Evolutionary conservation across 345 rosid species (phyloP).

Genomic region (Bruguiera sexangula): DNA sequence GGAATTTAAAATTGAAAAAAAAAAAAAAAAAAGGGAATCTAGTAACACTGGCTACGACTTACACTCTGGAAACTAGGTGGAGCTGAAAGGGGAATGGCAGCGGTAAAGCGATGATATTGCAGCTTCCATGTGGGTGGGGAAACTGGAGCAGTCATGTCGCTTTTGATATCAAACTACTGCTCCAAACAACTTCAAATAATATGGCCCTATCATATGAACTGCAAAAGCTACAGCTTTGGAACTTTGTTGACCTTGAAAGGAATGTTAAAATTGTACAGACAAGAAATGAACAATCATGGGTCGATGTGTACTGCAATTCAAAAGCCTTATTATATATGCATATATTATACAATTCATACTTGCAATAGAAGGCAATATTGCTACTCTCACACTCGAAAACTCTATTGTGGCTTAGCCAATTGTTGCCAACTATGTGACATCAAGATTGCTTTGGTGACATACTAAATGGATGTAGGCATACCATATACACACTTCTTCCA

Average conservation of each 20-base stretch:
- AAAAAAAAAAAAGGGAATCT: neutral
- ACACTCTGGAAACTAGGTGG: constrained; percentile 3
- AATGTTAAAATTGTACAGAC: constrained; percentile 1
- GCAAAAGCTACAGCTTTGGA: constrained; percentile 18
- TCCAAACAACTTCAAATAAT: constrained; percentile 17
- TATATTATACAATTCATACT: too few relatives aligned
- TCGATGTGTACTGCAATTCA: too few relatives aligned
- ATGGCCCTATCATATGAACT: constrained; percentile 9
- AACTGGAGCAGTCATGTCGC: constrained; percentile 37
- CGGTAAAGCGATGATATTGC: constrained; percentile 26
- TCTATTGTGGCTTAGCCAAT: too few relatives aligned
- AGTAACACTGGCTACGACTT: neutral
- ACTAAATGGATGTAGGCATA: too few relatives aligned
- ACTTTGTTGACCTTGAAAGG: constrained; percentile 20
- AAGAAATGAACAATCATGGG: constrained; percentile 11
- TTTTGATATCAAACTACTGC: constrained; percentile 22
- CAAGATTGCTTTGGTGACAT: too few relatives aligned
- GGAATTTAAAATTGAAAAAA: neutral
- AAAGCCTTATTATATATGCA: too few relatives aligned
- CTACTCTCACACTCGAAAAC: too few relatives aligned
- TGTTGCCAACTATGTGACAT: too few relatives aligned
- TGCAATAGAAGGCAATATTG: too few relatives aligned
- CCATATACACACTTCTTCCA: too few relatives aligned
- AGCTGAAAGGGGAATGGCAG: constrained; percentile 36
- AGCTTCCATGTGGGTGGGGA: constrained; percentile 37